Percentiles rank a stretch among this genome's conserved stretches.
These are phyloP conservation scores for Rhodotorula sp. DNA, from an alignment of 1,284 basidiomycete species.

Conservation along the genomic window DNA sequence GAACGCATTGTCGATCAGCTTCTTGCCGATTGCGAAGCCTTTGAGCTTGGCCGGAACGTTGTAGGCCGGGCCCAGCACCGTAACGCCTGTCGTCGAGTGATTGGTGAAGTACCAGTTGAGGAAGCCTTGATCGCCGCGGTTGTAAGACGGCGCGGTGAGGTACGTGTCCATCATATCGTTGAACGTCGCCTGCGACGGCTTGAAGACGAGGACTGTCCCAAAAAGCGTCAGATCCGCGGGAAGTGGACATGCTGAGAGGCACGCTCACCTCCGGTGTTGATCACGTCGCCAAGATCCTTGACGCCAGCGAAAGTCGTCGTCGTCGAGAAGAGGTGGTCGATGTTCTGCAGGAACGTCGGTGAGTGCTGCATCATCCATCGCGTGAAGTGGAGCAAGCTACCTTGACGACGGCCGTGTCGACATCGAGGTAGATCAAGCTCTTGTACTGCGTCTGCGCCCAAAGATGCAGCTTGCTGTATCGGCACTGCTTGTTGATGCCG, in stretches of 20 bases:
- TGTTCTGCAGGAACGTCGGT: not conserved
- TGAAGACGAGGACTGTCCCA: not conserved
- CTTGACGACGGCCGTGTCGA: slow-evolving; percentile 6
- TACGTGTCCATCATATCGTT: slow-evolving; percentile 9
- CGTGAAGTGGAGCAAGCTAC: not conserved
- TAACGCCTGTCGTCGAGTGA: not conserved
- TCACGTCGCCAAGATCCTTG: slow-evolving; percentile 3
- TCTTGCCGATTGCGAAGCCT: slow-evolving; percentile 8
- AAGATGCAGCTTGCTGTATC: slow-evolving; percentile 7
- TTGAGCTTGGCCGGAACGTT: slow-evolving; percentile 9
- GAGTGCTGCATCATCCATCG: not conserved
- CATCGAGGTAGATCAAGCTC: slow-evolving; percentile 7
- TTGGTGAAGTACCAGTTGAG: slow-evolving; percentile 12
- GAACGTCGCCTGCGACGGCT: not conserved
- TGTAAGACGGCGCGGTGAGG: slow-evolving; percentile 6
- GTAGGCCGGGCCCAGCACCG: not conserved
- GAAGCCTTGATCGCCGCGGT: slow-evolving; percentile 13
- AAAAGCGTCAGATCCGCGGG: not conserved
- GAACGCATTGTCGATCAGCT: slow-evolving; percentile 7
- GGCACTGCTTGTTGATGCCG: slow-evolving; percentile 15
- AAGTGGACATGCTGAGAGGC: not conserved
- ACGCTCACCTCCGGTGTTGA: slow-evolving; percentile 2
- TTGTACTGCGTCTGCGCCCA: slow-evolving; percentile 4
- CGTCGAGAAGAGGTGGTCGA: slow-evolving; percentile 11
- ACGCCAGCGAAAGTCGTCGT: slow-evolving; percentile 1